phyloP scores from a whole-genome alignment of 495 filamentous ascomycete species.

The Trypethelium eluteriae region DNA sequence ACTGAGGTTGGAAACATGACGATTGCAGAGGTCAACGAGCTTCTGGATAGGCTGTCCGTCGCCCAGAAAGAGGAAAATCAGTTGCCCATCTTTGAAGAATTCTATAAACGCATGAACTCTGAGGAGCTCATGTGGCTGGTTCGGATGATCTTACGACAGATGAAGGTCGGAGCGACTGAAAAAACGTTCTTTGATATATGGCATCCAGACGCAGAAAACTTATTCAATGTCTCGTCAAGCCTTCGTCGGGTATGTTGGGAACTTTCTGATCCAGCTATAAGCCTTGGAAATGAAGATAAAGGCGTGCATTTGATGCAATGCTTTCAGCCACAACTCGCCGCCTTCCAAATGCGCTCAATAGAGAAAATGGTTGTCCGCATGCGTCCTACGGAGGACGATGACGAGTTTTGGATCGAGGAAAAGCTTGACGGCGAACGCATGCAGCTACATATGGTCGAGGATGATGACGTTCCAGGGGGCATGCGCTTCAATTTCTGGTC shows the following conservation, averaged over 20 bases:
- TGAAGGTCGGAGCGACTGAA: constrained; percentile 97
- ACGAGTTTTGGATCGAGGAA: constrained; percentile 92
- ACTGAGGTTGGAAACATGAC: constrained; percentile 66
- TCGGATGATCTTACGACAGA: constrained; percentile 87
- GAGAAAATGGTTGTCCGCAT: constrained; percentile 73
- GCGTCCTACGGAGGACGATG: constrained; percentile 58
- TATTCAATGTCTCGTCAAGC: constrained; percentile 88
- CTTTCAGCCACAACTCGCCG: constrained; percentile 92
- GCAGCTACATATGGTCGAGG: constrained; percentile 87
- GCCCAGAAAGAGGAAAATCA: constrained; percentile 76
- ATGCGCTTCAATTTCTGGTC: constrained; percentile 86
- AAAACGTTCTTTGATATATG: constrained; percentile 84
- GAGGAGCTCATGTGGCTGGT: constrained; percentile 92
- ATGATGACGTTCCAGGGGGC: constrained; percentile 58
- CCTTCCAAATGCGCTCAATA: constrained; percentile 86
- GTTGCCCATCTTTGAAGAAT: constrained; percentile 65
- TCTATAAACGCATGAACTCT: constrained; percentile 87
- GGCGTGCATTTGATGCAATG: constrained; percentile 84
- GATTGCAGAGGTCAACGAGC: constrained; percentile 81
- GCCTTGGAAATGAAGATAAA: constrained; percentile 66
- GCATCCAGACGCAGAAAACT: constrained; percentile 85
- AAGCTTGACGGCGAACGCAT: constrained; percentile 96
- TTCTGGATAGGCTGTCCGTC: constrained; percentile 69
- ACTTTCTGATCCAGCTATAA: constrained; percentile 65
- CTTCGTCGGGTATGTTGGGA: constrained; percentile 94